Base-by-base conservation (phyloP, 1,139 yeast species). In the Candida sanyaensis region DNA sequence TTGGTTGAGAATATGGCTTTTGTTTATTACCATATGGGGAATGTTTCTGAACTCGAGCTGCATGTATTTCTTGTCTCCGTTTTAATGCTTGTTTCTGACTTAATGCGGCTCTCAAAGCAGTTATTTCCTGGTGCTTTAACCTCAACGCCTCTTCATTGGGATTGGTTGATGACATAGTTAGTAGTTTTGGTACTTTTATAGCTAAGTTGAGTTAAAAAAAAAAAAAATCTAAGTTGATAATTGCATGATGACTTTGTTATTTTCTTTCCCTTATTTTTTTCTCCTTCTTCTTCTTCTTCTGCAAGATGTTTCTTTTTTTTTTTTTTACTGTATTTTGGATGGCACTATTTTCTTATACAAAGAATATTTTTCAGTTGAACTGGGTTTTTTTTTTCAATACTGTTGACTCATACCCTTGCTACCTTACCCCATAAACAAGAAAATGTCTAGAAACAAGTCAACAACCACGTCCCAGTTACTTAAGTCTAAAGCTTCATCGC, bases 381-480 rank as follows among this genome's bases (percentile, higher is more conserved):
- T 17, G 21, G n/a, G n/a, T n/a, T n/a, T 17, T 17, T 17, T 17
- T 17, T 17, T 17, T 17, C 3, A 2, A 17, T 17, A 17, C 10
- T 26, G 6, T n/a, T 40, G 38, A 41, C 13, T 33, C 37, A 32
- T 31, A 21, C 10, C 21, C 21, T 17, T 17, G 21, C 21, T 17
- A 17, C 10, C 38, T 34, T 12, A 10, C 2, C 6, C 26, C 23
- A 24, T 23, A 10, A n/a, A 4, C 12, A 24, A 23, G 24, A 47
- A 12, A 23, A 47, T 47, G 51, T 45, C 51, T 8, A 29, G 28
- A 24, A 64, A 57, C 26, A 53, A 59, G 1, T 61, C 73, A 1
- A 61, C 57, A 8, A 70, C 74, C 1, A 73, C 76, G 0, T 74
- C 80, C 0, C 73, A 74, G 44, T 57, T 76, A 26, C 52, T 75